Conservation (phyloP, 208 protist species). For the Leishmania aethiopica region DNA sequence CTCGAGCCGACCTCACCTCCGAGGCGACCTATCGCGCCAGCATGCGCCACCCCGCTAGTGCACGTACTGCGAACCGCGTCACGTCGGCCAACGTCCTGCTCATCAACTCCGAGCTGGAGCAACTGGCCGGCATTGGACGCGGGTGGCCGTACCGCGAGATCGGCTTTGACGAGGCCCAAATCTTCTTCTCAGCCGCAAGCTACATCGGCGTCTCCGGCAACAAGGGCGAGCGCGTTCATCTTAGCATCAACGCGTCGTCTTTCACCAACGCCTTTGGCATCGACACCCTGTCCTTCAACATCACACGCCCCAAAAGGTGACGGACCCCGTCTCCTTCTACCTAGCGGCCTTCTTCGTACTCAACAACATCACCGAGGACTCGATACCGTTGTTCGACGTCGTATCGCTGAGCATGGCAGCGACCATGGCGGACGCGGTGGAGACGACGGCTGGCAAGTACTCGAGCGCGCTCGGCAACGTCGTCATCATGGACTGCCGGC, state of each 20-base stretch:
- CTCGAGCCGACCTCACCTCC: conserved; percentile 34
- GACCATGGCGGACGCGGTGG: conserved; percentile 78
- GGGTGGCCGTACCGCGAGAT: conserved; percentile 79
- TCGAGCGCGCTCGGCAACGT: conserved; percentile 90
- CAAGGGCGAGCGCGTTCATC: conserved; percentile 59
- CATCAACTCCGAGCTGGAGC: conserved; percentile 69
- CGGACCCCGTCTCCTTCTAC: conserved; percentile 24
- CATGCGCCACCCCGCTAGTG: background rate
- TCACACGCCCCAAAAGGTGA: conserved; percentile 34
- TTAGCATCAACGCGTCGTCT: conserved; percentile 32
- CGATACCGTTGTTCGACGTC: conserved; percentile 37
- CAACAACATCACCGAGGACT: conserved; percentile 54
- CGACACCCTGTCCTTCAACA: conserved; percentile 13
- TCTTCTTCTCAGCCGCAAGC: conserved; percentile 67
- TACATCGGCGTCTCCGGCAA: conserved; percentile 64
- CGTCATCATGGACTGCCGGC: conserved; percentile 82
- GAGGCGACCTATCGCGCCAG: conserved; percentile 7
- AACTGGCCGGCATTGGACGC: conserved; percentile 79
- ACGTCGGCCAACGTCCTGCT: conserved; percentile 62
- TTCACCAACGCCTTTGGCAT: conserved; percentile 10
- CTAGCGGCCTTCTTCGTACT: conserved; percentile 40
- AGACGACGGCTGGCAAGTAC: conserved; percentile 87
- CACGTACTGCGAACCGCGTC: background rate
- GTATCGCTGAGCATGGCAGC: conserved; percentile 19
- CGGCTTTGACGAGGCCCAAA: conserved; percentile 81